Percentiles rank a stretch among this genome's conserved stretches.
Conservation (phyloP, 129 eudicot genomes). For the Lonicera japonica region DNA sequence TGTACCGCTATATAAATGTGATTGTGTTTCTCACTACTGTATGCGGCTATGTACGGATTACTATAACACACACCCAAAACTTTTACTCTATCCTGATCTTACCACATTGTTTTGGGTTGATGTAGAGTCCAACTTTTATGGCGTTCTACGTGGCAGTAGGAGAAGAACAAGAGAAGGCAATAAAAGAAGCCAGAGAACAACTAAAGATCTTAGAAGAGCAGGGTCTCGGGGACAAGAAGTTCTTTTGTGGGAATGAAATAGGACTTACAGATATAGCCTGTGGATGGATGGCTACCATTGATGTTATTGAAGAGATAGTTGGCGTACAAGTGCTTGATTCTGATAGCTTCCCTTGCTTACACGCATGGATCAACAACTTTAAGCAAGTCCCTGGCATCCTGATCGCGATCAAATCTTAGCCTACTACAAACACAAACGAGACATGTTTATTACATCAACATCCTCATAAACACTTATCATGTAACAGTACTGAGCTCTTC, state of each 20-base stretch:
- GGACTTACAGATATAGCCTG: neutral
- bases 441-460: neutral
- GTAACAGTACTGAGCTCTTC: neutral
- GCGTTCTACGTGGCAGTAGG: neutral
- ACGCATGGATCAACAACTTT: slow-evolving; percentile 17
- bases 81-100: neutral
- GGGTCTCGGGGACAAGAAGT: neutral
- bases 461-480: neutral
- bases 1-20: too few species aligned
- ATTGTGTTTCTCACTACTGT: too few species aligned
- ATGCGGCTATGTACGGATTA: too few species aligned
- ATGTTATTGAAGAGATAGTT: slow-evolving; percentile 14
- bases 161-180: neutral
- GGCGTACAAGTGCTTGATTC: slow-evolving; percentile 21
- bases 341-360: slow-evolving; percentile 15
- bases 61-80: neutral
- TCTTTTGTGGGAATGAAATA: neutral
- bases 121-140: neutral
- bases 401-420: slow-evolving; percentile 9
- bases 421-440: slow-evolving; percentile 1
- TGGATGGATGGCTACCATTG: slow-evolving; percentile 1
- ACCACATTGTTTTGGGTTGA: neutral
- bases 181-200: neutral
- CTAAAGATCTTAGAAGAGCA: slow-evolving; percentile 5
- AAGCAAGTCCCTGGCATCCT: slow-evolving; percentile 11